Base-by-base conservation (phyloP, 179 eudicot genomes). In the Silene vulgaris region DNA sequence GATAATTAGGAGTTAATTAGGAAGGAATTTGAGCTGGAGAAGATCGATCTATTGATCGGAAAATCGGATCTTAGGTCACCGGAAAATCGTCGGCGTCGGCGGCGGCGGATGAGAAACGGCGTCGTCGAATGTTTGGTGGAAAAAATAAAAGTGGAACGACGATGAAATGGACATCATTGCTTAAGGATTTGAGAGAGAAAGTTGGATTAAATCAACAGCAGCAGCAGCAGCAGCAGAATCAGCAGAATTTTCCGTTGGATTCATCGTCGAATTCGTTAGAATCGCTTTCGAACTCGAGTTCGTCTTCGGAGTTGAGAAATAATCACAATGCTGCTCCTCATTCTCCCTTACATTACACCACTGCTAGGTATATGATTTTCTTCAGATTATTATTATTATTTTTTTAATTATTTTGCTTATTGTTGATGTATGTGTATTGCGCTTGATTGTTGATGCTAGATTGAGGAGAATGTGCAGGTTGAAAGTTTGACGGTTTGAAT, bases 151-250 rank as follows among this genome's bases (percentile, higher is more conserved):
- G 63, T n/a, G 74, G 64, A 54, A 71, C 60, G 17, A 70, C 50
- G 74, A 71, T 71, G 74, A 71, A 71, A 71, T 71, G 74, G 99
- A 86, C 81, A 82, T 75, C 92, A 85, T 89, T 95, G 97, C 97
- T 95, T 87, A 90, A 90, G 84, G 99, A 95, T 81, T 85, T 95
- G 77, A 95, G 77, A 84, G 99, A 92, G 80, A 92, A 86, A 82
- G 99, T 95, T 29, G 99, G 99, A 13, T 77, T 95, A 26, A 82
- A 90, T 32, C 89, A 84, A 81, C 68, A 87, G 67, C 78, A 72
- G 66, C 86, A 30, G 74, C 86, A 30, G 74, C 91, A 14, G 54
- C 84, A 78, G 23, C 48, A 75, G 11, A 40, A 50, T 1, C 73
- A 69, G n/a, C 77, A 75, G 52, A 5, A 57, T 60, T 30, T 56